phyloP scores from a whole-genome alignment of 2,329 filamentous ascomycete genomes.

The Pyrenophora tritici-repentis region DNA sequence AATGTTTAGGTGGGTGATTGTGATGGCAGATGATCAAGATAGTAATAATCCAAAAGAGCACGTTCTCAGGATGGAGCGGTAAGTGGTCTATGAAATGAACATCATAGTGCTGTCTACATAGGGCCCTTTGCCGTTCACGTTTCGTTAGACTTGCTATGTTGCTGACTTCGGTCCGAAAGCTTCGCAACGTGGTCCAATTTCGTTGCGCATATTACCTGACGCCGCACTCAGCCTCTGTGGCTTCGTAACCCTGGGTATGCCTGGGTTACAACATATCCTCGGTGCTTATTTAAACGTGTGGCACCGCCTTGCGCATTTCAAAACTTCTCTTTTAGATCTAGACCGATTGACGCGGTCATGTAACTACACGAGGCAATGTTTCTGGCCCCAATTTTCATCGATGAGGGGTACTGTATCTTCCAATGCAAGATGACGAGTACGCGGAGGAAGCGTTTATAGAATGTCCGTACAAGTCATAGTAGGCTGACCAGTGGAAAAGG shows the following conservation, averaged over 20 bases:
- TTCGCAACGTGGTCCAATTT: not conserved
- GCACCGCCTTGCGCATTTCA: not conserved
- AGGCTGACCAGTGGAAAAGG: not conserved
- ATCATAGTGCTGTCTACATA: not conserved
- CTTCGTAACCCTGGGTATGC: no score
- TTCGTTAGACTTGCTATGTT: constrained; percentile 1
- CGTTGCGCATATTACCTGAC: not conserved
- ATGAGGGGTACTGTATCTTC: not conserved
- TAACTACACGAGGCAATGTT: not conserved
- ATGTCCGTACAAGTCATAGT: no score
- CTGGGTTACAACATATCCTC: no score
- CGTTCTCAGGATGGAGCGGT: constrained; percentile 5
- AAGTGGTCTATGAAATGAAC: constrained; percentile 5
- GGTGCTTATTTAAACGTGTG: no score
- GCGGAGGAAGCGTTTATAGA: no score
- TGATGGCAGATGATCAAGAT: constrained; percentile 3
- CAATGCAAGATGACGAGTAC: no score
- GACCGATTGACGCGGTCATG: not conserved
- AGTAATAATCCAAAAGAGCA: constrained; percentile 1
- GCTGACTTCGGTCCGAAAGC: not conserved
- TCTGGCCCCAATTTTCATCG: not conserved
- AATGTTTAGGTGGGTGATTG: constrained; percentile 1
- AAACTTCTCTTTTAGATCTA: not conserved
- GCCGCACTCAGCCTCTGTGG: not conserved
- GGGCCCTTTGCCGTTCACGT: not conserved